Conservation (phyloP, 2,329 filamentous ascomycete species). For the Alternaria brassicae region DNA sequence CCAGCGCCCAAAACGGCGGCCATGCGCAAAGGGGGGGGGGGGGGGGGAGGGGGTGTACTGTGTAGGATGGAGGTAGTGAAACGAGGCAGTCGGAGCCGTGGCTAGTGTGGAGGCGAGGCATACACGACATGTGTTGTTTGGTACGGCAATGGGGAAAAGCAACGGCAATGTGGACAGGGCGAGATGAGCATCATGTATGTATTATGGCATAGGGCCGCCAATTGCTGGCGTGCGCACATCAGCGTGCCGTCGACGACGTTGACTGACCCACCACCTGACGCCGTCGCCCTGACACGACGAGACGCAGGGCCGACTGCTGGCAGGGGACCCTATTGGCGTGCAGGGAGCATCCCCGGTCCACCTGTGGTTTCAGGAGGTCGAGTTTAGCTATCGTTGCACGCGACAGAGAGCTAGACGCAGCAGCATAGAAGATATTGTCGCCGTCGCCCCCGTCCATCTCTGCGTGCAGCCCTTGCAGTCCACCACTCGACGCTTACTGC, state of each 20-base stretch:
- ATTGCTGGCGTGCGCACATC: conserved; percentile 4
- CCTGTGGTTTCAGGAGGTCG: conserved; percentile 31
- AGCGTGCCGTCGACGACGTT: conserved; percentile 26
- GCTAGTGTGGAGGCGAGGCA: not conserved
- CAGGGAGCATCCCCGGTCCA: conserved; percentile 25
- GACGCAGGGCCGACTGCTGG: conserved; percentile 28
- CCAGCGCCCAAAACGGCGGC: conserved; percentile 24
- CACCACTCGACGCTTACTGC: conserved; percentile 22
- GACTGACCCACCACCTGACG: too few relatives aligned
- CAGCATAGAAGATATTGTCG: conserved; percentile 15
- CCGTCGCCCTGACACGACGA: too few relatives aligned
- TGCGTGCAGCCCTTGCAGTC: conserved; percentile 8
- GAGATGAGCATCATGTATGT: conserved; percentile 2
- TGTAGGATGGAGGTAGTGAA: conserved; percentile 19
- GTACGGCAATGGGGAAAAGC: not conserved
- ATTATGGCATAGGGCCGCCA: conserved; percentile 8
- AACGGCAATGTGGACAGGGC: not conserved
- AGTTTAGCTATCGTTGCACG: conserved; percentile 24
- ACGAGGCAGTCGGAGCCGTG: conserved; percentile 20
- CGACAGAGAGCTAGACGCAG: not conserved
- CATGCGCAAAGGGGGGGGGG: conserved; percentile 17
- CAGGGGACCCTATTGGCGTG: conserved; percentile 27
- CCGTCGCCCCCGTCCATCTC: not conserved
- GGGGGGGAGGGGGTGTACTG: conserved; percentile 4
- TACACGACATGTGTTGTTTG: not conserved